Base-by-base conservation (phyloP, 192 early-diverging fungal species). In the Backusella psychrophila region DNA sequence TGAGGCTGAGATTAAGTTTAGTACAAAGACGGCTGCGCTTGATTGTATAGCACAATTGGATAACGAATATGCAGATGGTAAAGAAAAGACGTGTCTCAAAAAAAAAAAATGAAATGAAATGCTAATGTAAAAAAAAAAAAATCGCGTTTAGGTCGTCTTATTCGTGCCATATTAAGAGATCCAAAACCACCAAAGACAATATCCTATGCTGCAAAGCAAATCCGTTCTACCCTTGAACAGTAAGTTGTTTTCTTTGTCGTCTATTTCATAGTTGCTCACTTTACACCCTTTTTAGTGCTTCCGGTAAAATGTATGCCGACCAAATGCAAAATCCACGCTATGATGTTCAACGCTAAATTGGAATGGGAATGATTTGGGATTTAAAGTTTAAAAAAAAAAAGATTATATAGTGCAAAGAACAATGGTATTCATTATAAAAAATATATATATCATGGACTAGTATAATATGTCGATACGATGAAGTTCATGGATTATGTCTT, bases 31-130 rank as follows among this genome's bases (percentile, higher is more conserved):
- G 1, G 75, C 82, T 6, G 86, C 82, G 0, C 35, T 84, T 19
- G 79, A 81, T 12, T 85, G 84, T 21, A 78, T 87, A 23, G 79
- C 84, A 21, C 75, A 84, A 63, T 69, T 85, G 53, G 75, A 87
- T 44, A 83, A 83, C 35, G 83, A 85, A 63, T 73, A 78, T 59
- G 86, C 84, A 17, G 86, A 87, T 77, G 84, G 86, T 85, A 82
- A 67, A 38, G 19, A 33, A 2, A 21, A 15, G 38, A 39, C 1
- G 11, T 39, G 33, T 3, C 33, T 12, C n/a, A n/a, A n/a, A n/a
- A n/a, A n/a, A n/a, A n/a, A 5, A 29, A 38, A 12, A 38, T 7
- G 15, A 67, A 34, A 11, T 7, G 11, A 39, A 23, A 19, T 2
- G 1, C 53, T 66, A 39, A 56, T 17, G 31, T 7, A 23, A 21